Conservation (phyloP, 345 rosid genomes). For the Cochlearia excelsa region DNA sequence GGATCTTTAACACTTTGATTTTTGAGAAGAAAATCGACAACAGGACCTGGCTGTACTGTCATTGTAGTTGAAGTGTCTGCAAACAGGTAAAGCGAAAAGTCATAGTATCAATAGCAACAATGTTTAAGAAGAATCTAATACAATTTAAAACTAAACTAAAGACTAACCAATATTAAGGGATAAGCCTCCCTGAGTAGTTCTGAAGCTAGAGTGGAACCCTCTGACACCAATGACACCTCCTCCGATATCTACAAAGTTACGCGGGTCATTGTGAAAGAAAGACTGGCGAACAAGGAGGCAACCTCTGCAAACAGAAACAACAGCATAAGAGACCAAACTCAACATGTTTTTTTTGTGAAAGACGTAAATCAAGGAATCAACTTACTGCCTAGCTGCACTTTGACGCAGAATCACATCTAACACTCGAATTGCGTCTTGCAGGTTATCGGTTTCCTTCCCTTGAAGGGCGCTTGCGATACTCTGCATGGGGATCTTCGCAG, state of each 20-base stretch:
- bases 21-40: constrained; percentile 27
- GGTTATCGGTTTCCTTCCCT: constrained; percentile 70
- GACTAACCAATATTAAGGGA: constrained; percentile 37
- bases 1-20: constrained; percentile 31
- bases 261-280: constrained; percentile 28
- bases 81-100: constrained; percentile 6
- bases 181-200: constrained; percentile 40
- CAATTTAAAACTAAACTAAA: neutral
- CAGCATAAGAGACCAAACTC: neutral
- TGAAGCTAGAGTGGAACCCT: constrained; percentile 40
- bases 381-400: constrained; percentile 88
- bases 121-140: constrained; percentile 7
- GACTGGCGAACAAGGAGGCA: constrained; percentile 54
- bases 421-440: constrained; percentile 78
- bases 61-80: constrained; percentile 38
- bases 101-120: constrained; percentile 7
- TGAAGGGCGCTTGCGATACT: constrained; percentile 75
- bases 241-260: constrained; percentile 23
- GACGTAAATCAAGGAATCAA: neutral
- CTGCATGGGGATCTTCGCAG: constrained; percentile 78
- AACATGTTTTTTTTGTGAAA: neutral
- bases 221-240: constrained; percentile 36
- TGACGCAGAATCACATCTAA: constrained; percentile 79
- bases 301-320: constrained; percentile 50
- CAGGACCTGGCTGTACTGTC: constrained; percentile 38